phyloP scores from a whole-genome alignment of 2,329 filamentous ascomycete genomes.

The Harringtonia aguacate region DNA sequence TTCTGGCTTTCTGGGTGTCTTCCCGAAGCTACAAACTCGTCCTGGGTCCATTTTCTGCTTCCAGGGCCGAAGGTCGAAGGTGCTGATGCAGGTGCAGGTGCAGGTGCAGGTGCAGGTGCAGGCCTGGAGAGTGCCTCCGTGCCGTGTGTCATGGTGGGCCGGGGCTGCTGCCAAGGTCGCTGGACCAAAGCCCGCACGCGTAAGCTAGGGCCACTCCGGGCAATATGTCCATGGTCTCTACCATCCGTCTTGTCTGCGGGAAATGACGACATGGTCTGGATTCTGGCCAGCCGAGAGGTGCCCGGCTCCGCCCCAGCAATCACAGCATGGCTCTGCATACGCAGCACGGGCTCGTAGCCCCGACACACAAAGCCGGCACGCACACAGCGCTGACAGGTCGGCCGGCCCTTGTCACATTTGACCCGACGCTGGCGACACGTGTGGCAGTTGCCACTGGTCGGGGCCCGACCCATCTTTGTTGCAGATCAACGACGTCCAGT shows the following conservation, averaged over 20 bases:
- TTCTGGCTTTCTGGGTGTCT: no score
- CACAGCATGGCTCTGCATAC: conserved; percentile 16
- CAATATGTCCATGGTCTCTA: no score
- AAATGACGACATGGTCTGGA: conserved; percentile 14
- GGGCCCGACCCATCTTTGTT: conserved; percentile 14
- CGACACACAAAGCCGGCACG: conserved; percentile 15
- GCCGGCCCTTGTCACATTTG: conserved; percentile 17
- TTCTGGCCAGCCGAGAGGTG: conserved; percentile 12
- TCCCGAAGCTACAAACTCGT: not conserved
- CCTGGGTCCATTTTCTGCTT: no score
- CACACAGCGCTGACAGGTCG: conserved; percentile 14
- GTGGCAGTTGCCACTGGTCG: conserved; percentile 18
- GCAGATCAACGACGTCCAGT: not conserved
- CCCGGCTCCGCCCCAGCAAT: conserved; percentile 15
- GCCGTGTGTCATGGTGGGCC: no score
- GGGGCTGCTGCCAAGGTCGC: no score
- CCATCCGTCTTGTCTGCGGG: conserved; percentile 2
- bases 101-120: no score
- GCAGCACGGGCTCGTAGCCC: conserved; percentile 17
- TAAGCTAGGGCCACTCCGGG: no score
- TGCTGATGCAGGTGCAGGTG: no score
- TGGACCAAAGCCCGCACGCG: no score
- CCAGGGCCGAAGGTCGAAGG: no score
- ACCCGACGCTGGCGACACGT: conserved; percentile 17
- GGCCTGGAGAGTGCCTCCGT: no score